These are phyloP conservation scores for Allium sativum DNA, from an alignment of 106 monocot species.

Conservation along the genomic window DNA sequence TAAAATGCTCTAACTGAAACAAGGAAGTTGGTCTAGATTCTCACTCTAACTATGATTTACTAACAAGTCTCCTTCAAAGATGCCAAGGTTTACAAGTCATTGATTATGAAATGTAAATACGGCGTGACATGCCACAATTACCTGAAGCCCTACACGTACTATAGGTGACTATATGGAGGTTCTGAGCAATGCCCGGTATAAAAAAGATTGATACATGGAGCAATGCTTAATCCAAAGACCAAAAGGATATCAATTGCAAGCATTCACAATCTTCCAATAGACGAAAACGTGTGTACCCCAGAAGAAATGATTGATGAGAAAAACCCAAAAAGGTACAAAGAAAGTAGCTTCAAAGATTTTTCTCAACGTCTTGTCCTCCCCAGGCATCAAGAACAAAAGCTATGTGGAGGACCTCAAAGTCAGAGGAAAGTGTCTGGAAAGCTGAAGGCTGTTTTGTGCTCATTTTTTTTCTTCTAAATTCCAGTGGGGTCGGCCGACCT, in stretches of 20 bases:
- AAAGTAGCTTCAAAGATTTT: constrained; percentile 54
- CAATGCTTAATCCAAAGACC: constrained; percentile 14
- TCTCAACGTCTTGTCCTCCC: constrained; percentile 17
- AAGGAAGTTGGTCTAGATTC: constrained; percentile 20
- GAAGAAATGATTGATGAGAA: constrained; percentile 40
- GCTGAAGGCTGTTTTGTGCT: too few relatives aligned
- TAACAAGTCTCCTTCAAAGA: constrained; percentile 41
- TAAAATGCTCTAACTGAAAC: neutral
- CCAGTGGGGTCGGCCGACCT: too few relatives aligned
- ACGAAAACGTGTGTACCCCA: constrained; percentile 33
- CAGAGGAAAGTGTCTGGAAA: neutral
- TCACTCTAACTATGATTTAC: constrained; percentile 41
- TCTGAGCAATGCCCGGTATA: constrained; percentile 53
- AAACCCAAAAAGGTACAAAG: constrained; percentile 27
- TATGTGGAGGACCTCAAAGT: constrained; percentile 17
- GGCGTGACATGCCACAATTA: constrained; percentile 15
- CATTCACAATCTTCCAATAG: constrained; percentile 40
- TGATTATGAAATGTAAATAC: neutral
- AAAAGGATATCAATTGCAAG: constrained; percentile 50
- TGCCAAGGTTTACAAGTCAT: constrained; percentile 36
- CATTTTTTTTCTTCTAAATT: too few relatives aligned
- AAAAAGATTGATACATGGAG: constrained; percentile 38
- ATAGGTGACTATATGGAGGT: constrained; percentile 55
- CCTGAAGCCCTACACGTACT: constrained; percentile 30
- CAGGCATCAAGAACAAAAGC: neutral